Evolutionary conservation across 257 asterid species (phyloP), one percentile per base, ranked within the genome.

Genomic region (Ajuga chamaepitys): DNA sequence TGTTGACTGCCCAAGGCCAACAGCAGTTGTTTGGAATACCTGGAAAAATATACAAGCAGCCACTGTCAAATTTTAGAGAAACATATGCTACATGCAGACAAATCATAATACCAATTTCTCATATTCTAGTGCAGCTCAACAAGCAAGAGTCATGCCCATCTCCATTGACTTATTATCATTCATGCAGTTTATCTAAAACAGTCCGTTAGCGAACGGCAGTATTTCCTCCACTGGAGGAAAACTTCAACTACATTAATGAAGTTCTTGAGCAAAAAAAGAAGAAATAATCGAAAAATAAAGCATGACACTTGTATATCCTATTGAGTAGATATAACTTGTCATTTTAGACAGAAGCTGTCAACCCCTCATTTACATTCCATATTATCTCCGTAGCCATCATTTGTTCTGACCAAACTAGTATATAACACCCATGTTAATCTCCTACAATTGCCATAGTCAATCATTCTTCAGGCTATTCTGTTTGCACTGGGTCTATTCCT

Each of bases 1-100:
- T 3, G 99, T 89, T 45, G 97, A 87, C 80, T 93, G 97, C 64
- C 99, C 97, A 61, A 93, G 97, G 75, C 99, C 97, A 70, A 93
- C 99, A 17, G 95, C 97, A 54, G 95, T 93, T 73, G 99, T 89
- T 83, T 93, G 99, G 84, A 84, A 93, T 67, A 93, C 99, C 99
- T 93, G 71, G 41, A 59, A 57, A 44, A 9, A 20, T 13, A 56
- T 25, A 72, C 12, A n/a, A 28, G 74, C 47, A 69, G 57, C 71
- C 55, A 70, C 70, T 28, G 13, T 20, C 34, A 54, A 5, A 62
- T 58, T 59, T 24, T 30, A 66, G 62, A 38, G 53, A 47, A 59
- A 55, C 34, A 58, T 58, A 40, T 52, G 68, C n/a, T 17, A 21
- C 47, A 67, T 38, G n/a, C 34, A 60, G 17, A 65, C 54, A 45